Conservation (phyloP, 2,329 filamentous ascomycete species). For the Remersonia thermophila region DNA sequence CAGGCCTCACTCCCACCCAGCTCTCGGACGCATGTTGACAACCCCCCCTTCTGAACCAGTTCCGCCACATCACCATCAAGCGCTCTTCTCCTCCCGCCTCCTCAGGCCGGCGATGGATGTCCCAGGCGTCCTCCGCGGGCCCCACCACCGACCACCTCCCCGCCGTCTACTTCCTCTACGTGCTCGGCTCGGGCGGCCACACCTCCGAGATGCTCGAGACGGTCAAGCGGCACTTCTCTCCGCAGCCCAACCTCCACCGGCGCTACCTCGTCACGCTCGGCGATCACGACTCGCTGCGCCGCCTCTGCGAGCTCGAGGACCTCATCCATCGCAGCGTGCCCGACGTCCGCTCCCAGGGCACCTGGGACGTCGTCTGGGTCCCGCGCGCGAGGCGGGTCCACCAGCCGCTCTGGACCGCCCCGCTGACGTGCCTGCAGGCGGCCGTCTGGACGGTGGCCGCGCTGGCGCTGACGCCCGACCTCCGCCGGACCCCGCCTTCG, state of each 20-base stretch:
- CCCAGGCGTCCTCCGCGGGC: not conserved
- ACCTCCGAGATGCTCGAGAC: conserved; percentile 90
- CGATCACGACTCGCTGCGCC: conserved; percentile 57
- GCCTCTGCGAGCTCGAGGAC: conserved; percentile 52
- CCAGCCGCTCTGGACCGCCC: conserved; percentile 64
- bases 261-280: conserved; percentile 73
- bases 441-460: conserved; percentile 33
- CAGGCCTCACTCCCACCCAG: no score
- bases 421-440: conserved; percentile 50
- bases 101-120: conserved; percentile 3
- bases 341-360: conserved; percentile 25
- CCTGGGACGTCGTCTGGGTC: conserved; percentile 54
- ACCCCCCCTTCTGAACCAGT: no score
- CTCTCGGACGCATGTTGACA: no score
- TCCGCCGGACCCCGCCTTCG: no score
- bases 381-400: conserved; percentile 71
- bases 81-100: not conserved
- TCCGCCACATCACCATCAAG: conserved; percentile 11
- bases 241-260: conserved; percentile 45
- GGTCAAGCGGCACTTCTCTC: conserved; percentile 48
- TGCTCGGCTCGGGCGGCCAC: conserved; percentile 88
- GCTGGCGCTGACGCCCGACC: conserved; percentile 20
- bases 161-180: conserved; percentile 53
- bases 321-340: conserved; percentile 26
- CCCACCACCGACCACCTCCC: conserved; percentile 14